Conservation (phyloP, 371 early-diverging fungal genomes). For the Funneliformis caledonium region DNA sequence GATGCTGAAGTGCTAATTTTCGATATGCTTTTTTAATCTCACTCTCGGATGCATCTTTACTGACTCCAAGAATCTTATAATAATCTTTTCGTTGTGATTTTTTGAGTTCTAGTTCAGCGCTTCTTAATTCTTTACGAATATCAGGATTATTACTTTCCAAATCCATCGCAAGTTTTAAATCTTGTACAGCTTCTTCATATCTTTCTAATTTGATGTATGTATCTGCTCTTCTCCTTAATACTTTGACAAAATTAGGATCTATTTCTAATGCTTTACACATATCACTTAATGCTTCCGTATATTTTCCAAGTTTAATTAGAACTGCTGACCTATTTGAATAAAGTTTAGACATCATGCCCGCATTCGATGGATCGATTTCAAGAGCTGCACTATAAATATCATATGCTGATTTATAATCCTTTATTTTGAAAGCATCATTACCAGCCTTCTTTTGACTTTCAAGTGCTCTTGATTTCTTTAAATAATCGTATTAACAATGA, state of each 20-base stretch:
- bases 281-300: conserved; percentile 67
- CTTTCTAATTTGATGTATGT: conserved; percentile 74
- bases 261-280: conserved; percentile 73
- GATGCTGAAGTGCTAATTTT: conserved; percentile 43
- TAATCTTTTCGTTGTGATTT: conserved; percentile 88
- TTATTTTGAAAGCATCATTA: conserved; percentile 74
- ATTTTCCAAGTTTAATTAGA: conserved; percentile 63
- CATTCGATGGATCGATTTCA: conserved; percentile 71
- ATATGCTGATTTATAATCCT: conserved; percentile 66
- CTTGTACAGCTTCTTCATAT: conserved; percentile 81
- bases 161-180: conserved; percentile 67
- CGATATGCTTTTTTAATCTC: conserved; percentile 50
- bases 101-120: conserved; percentile 75
- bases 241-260: conserved; percentile 67
- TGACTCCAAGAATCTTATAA: conserved; percentile 91
- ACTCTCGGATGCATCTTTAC: conserved; percentile 82
- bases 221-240: conserved; percentile 81
- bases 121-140: conserved; percentile 62
- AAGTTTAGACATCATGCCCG: conserved; percentile 70
- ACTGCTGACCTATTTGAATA: conserved; percentile 83
- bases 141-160: conserved; percentile 72
- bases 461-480: conserved; percentile 57
- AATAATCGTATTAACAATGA: not conserved
- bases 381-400: conserved; percentile 74
- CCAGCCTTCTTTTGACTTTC: conserved; percentile 75